phyloP scores from a whole-genome alignment of 2,329 filamentous ascomycete genomes.

The Domatiomyces catenatus region DNA sequence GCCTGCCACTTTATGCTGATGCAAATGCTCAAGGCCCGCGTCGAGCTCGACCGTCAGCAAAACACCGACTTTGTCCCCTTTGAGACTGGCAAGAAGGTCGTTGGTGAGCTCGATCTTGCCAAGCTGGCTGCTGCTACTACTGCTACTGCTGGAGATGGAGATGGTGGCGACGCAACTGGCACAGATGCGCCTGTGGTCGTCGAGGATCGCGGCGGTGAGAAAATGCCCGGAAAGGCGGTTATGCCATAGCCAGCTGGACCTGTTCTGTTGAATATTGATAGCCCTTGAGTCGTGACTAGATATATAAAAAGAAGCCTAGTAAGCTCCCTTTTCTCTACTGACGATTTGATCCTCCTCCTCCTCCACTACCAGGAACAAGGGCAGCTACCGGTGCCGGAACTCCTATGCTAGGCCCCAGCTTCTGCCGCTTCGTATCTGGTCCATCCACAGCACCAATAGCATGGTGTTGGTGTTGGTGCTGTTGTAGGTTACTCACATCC shows the following conservation, averaged over 20 bases:
- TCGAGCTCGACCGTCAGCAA: not conserved
- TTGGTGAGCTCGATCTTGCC: not conserved
- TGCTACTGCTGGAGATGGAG: not conserved
- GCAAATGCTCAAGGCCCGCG: constrained; percentile 53
- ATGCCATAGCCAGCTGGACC: not conserved
- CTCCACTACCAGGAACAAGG: not conserved
- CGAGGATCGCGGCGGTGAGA: not conserved
- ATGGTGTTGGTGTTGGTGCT: constrained; percentile 5
- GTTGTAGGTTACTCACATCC: constrained; percentile 30
- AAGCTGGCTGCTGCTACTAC: not conserved
- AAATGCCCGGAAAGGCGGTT: not conserved
- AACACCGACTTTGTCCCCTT: not conserved
- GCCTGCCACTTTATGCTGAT: constrained; percentile 59
- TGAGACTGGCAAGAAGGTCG: not conserved
- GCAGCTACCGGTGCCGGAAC: not conserved
- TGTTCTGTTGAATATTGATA: not conserved
- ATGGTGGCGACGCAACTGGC: not conserved
- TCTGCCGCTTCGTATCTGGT: constrained; percentile 14
- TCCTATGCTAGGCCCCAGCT: not conserved
- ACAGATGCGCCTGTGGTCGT: not conserved
- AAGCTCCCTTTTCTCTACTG: not conserved
- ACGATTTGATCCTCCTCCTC: not conserved
- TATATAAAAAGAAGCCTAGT: not conserved
- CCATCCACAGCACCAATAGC: constrained; percentile 10
- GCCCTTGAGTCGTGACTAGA: not conserved